Base-by-base conservation (phyloP, 331 rosid genomes). In the Acacia concinna region DNA sequence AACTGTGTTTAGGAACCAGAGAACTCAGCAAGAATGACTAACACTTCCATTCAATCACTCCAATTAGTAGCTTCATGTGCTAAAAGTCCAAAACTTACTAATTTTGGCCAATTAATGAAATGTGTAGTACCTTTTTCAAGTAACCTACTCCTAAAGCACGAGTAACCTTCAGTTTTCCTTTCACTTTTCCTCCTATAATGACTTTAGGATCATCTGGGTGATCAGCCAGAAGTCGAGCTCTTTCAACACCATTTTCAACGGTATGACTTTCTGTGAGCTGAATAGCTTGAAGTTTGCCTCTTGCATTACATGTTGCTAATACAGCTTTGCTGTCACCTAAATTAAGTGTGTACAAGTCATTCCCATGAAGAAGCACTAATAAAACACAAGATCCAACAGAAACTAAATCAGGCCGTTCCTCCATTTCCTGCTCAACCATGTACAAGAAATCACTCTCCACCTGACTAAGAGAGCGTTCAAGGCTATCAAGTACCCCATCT, bases 371-470 rank as follows among this genome's bases (percentile, higher is more conserved):
- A 87, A 96, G 97, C 75, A 87, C 97, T 57, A 96, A 84, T 40
- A 96, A 78, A 82, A 96, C 97, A 81, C 99, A 96, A 64, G 98
- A 96, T 56, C 99, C 99, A 68, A 96, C 81, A n/a, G 97, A 96
- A 74, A 96, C 99, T 84, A 96, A 90, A 89, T 96, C 98, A 4
- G 97, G 99, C 14, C 99, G 98, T 54, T 88, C 95, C 81, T 88
- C 99, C 97, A 93, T 96, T 91, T 96, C 99, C 83, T 88, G 97
- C 82, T 93, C 99, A 66, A 96, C 99, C 98, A 96, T 93, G 90
- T 84, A 89, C 56, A 96, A 77, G 90, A 93, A 96, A 69, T 96
- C 99, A 82, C 84, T 91, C 88, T 96, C 99, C 13, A 78, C 91
- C 86, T 93, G 98, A 83, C 78, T 84, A 71, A 96, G 87, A 71